phyloP scores from a whole-genome alignment of 805 yeast genomes.

The Ogataea wickerhamii region DNA sequence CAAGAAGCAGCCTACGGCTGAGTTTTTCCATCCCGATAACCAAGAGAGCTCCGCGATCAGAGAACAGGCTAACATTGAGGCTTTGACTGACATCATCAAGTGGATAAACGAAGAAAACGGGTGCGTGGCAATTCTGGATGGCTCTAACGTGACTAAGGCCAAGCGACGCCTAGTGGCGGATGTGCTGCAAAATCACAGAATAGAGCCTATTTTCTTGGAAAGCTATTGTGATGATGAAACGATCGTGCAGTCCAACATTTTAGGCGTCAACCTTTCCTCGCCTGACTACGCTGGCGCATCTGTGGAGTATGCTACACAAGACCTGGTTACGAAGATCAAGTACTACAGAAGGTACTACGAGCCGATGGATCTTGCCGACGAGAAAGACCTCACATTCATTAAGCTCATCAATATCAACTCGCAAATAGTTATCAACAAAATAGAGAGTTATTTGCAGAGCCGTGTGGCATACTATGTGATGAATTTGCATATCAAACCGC shows the following conservation, averaged over 20 bases:
- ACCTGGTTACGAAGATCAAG: conserved; percentile 68
- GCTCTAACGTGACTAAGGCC: conserved; percentile 78
- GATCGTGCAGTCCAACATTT: conserved; percentile 70
- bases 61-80: conserved; percentile 63
- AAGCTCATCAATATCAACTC: conserved; percentile 84
- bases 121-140: conserved; percentile 90
- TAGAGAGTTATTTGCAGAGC: conserved; percentile 84
- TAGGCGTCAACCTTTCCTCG: conserved; percentile 82
- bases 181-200: conserved; percentile 54
- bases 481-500: conserved; percentile 91
- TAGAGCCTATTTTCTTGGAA: conserved; percentile 90
- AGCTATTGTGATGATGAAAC: conserved; percentile 85
- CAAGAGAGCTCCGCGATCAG: conserved; percentile 61
- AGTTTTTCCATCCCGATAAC: conserved; percentile 70
- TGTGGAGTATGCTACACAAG: conserved; percentile 67
- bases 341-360: conserved; percentile 74
- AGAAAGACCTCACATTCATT: conserved; percentile 72
- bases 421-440: conserved; percentile 82
- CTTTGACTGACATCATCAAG: conserved; percentile 73
- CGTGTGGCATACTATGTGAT: conserved; percentile 93
- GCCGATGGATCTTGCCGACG: conserved; percentile 58
- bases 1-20: conserved; percentile 65
- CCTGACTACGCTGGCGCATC: conserved; percentile 75
- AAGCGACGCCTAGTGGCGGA: conserved; percentile 63
- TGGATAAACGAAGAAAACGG: conserved; percentile 84